phyloP scores from a whole-genome alignment of 2,329 filamentous ascomycete species.

The Raffaelea arxii region DNA sequence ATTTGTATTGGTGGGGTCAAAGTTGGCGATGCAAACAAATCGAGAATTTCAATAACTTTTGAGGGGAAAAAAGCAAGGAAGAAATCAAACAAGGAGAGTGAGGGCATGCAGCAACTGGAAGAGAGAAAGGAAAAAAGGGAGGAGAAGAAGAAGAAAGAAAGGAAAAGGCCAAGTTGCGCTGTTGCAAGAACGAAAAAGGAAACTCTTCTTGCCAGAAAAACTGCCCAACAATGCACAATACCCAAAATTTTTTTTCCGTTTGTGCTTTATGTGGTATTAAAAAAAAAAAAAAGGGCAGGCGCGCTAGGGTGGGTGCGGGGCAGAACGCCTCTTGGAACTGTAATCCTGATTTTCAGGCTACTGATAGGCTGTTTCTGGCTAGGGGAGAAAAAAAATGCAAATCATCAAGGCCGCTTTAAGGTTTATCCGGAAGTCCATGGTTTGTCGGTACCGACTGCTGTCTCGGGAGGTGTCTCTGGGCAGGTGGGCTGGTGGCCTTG shows the following conservation, averaged over 20 bases:
- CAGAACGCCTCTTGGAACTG: background rate
- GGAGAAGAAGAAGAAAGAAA: background rate
- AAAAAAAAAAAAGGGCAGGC: slow-evolving; percentile 7
- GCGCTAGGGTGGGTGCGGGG: slow-evolving; percentile 13
- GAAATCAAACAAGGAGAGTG: background rate
- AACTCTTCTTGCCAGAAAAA: background rate
- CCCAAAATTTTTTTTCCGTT: background rate
- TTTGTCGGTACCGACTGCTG: too few relatives aligned
- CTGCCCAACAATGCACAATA: background rate
- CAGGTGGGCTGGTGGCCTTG: too few relatives aligned
- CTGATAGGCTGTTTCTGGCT: slow-evolving; percentile 7
- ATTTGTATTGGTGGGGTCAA: background rate
- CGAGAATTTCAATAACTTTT: too few relatives aligned
- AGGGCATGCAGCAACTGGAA: background rate
- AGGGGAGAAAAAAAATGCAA: too few relatives aligned
- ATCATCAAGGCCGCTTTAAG: too few relatives aligned
- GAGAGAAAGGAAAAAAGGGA: background rate
- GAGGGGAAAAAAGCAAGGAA: slow-evolving; percentile 1
- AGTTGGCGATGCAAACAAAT: too few relatives aligned
- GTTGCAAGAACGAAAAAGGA: background rate
- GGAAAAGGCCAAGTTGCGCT: background rate
- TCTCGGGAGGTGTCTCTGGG: too few relatives aligned
- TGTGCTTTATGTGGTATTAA: background rate
- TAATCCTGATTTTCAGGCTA: slow-evolving; percentile 8
- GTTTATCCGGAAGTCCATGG: too few relatives aligned